phyloP scores from a whole-genome alignment of 1,139 yeast genomes.

The Hyphopichia wangnamkhiaoensis region DNA sequence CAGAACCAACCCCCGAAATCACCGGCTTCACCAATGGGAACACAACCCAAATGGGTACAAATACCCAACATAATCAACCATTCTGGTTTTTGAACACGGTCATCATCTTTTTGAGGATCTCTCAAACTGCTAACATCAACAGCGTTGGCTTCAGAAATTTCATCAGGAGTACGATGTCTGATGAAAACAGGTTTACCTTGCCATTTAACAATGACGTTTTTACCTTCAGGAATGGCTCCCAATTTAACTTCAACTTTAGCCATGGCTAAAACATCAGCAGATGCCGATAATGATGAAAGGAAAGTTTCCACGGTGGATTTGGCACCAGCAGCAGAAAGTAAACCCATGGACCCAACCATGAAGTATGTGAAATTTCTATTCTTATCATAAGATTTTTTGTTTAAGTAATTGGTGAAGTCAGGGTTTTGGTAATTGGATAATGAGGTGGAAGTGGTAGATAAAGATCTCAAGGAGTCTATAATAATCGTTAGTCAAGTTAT shows the following conservation, averaged over 20 bases:
- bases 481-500: constrained; percentile 12
- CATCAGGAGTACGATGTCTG: constrained; percentile 95
- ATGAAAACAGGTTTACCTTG: constrained; percentile 99
- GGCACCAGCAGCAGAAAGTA: constrained; percentile 94
- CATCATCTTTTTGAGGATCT: constrained; percentile 92
- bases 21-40: constrained; percentile 99
- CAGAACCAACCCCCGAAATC: constrained; percentile 99
- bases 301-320: constrained; percentile 97
- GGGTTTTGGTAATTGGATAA: constrained; percentile 85
- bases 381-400: constrained; percentile 70
- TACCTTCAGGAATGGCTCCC: constrained; percentile 94
- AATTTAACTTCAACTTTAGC: constrained; percentile 98
- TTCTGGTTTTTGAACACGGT: constrained; percentile 95
- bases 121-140: constrained; percentile 77
- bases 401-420: constrained; percentile 81
- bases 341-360: constrained; percentile 97
- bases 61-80: constrained; percentile 99
- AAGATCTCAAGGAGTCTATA: constrained; percentile 37
- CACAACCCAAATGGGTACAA: constrained; percentile 99
- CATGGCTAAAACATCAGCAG: constrained; percentile 98
- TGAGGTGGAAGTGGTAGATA: constrained; percentile 50
- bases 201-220: constrained; percentile 98
- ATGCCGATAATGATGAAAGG: constrained; percentile 91
- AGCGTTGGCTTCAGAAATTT: constrained; percentile 90
- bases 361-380: constrained; percentile 89